Evolutionary conservation across 2,329 filamentous ascomycete species (phyloP), one percentile per base, ranked within the genome.

Genomic region (Ophiosphaerella herpotricha): DNA sequence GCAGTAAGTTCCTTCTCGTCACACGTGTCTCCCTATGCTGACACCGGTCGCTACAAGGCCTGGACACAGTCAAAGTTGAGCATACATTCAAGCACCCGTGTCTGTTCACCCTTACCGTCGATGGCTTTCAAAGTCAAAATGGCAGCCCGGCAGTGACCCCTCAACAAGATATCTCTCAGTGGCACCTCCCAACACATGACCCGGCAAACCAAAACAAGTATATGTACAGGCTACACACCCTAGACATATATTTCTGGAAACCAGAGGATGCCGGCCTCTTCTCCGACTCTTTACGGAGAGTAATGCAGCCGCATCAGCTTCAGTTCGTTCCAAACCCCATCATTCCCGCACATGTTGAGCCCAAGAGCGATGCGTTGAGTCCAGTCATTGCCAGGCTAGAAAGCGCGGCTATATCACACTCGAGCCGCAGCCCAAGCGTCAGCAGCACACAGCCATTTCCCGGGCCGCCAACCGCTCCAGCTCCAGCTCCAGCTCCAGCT

Each of bases 211-310:
- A 91, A 71, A 85, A 83, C 67, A 90, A 88, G 70, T 91, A 91
- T 70, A 84, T 91, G 78, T 91, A 91, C 75, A 85, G 85, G 67
- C 80, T 93, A 7, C 85, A 90, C 67, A 87, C 86, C 0, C 70
- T 92, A 49, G 89, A 92, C 65, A 76, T 92, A 12, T 93, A 93
- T 75, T 88, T 92, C 66, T 91, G 88, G 87, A 90, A 85, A 0
- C 83, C 85, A 52, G 79, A 85, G 48, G 89, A 92, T 72, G 88
- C 88, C 1, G 75, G 85, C 24, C 81, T 85, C 48, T 89, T 92
- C 57, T 75, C 91, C 53, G 87, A 87, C 61, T 85, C 84, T 12
- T 76, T 90, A 46, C 79, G 86, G 43, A 80, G 84, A 46, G 82
- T 90, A 4, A 71, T 90, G 23, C 85, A 88, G 63, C 87, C 88